phyloP scores from a whole-genome alignment of 2,329 filamentous ascomycete species.

The Aureobasidium subglaciale region DNA sequence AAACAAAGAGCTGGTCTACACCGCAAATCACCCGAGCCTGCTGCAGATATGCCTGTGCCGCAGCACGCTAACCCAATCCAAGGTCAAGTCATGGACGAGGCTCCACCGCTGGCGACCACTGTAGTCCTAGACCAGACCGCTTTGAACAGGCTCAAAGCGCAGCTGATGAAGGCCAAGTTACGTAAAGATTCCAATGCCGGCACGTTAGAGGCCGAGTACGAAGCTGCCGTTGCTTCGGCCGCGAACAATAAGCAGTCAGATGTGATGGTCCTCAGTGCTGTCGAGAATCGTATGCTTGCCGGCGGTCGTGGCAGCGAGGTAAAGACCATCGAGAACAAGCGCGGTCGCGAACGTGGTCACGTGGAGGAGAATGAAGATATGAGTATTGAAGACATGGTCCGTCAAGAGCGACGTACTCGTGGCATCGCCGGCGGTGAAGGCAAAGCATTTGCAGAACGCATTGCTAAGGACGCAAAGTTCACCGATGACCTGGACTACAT shows the following conservation, averaged over 20 bases:
- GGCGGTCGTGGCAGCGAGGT: slow-evolving; percentile 69
- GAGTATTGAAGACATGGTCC: slow-evolving; percentile 93
- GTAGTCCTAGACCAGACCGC: slow-evolving; percentile 64
- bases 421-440: slow-evolving; percentile 74
- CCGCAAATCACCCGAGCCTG: slow-evolving; percentile 28
- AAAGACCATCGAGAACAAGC: slow-evolving; percentile 67
- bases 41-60: background rate
- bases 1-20: slow-evolving; percentile 52
- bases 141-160: slow-evolving; percentile 82
- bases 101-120: slow-evolving; percentile 41
- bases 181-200: slow-evolving; percentile 67
- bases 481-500: slow-evolving; percentile 92
- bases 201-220: slow-evolving; percentile 77
- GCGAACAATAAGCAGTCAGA: slow-evolving; percentile 51
- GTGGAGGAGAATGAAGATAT: slow-evolving; percentile 93
- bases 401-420: slow-evolving; percentile 81
- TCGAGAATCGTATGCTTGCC: slow-evolving; percentile 84
- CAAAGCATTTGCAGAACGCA: slow-evolving; percentile 77
- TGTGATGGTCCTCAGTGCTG: slow-evolving; percentile 74
- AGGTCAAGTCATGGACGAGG: slow-evolving; percentile 52
- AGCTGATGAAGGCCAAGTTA: slow-evolving; percentile 93
- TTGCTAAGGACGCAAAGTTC: slow-evolving; percentile 87
- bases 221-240: slow-evolving; percentile 58
- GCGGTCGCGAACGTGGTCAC: slow-evolving; percentile 74
- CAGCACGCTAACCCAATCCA: slow-evolving; percentile 35